phyloP scores from a whole-genome alignment of 805 yeast genomes.

The Zygoascus flipseniorum region DNA sequence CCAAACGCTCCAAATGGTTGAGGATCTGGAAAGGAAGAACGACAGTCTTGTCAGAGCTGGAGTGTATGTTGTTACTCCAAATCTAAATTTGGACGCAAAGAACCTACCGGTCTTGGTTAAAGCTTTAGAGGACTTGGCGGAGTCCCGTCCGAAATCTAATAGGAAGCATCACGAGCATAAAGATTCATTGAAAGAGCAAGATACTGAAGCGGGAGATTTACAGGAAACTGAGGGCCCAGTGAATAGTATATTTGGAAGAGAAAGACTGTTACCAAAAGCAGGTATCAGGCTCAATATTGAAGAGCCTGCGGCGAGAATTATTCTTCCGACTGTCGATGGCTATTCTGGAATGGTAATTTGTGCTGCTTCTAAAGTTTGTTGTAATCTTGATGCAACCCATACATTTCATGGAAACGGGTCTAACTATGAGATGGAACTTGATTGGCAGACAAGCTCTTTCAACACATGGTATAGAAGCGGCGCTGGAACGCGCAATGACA shows the following conservation, averaged over 20 bases:
- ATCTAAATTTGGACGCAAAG: constrained; percentile 29
- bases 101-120: constrained; percentile 27
- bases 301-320: constrained; percentile 28
- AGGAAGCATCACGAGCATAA: not conserved
- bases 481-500: constrained; percentile 20
- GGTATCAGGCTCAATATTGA: constrained; percentile 24
- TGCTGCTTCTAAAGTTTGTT: constrained; percentile 25
- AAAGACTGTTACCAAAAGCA: constrained; percentile 21
- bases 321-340: constrained; percentile 12
- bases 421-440: constrained; percentile 19
- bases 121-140: constrained; percentile 6
- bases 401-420: constrained; percentile 7
- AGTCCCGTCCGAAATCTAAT: not conserved
- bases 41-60: constrained; percentile 24
- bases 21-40: constrained; percentile 13
- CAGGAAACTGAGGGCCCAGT: not conserved
- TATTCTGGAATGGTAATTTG: constrained; percentile 26
- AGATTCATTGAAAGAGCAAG: not conserved
- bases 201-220: not conserved
- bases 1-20: constrained; percentile 26
- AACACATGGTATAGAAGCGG: constrained; percentile 27
- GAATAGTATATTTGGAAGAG: constrained; percentile 1
- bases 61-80: constrained; percentile 29
- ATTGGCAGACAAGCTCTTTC: constrained; percentile 18
- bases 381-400: constrained; percentile 27